Conservation (phyloP, 352 stramenopile genomes). For the Thraustotheca clavata region DNA sequence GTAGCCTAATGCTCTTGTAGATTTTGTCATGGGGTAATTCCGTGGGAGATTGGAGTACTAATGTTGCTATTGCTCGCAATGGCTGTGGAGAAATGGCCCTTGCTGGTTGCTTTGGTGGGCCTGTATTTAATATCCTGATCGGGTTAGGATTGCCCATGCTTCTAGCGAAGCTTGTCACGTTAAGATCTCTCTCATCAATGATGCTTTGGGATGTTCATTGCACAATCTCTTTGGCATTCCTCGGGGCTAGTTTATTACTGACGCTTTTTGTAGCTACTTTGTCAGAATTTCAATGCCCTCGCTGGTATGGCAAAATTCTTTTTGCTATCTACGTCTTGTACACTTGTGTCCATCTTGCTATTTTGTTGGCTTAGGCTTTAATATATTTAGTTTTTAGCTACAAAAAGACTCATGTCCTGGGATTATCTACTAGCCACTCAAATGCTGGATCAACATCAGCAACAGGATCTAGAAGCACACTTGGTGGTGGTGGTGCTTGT, state of each 20-base stretch:
- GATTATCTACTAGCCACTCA: conserved; percentile 15
- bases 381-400: neutral
- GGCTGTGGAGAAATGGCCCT: conserved; percentile 82
- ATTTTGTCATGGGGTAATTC: conserved; percentile 76
- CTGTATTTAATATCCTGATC: conserved; percentile 77
- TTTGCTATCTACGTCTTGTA: conserved; percentile 62
- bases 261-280: conserved; percentile 46
- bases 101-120: conserved; percentile 71
- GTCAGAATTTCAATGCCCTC: conserved; percentile 47
- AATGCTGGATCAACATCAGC: conserved; percentile 4
- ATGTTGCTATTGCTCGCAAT: conserved; percentile 70
- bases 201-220: conserved; percentile 57
- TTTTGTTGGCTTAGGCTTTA: conserved; percentile 34
- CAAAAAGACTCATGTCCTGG: neutral
- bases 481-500: neutral
- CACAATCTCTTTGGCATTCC: conserved; percentile 59
- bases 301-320: conserved; percentile 65
- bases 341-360: conserved; percentile 53
- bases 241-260: conserved; percentile 43
- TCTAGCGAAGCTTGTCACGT: conserved; percentile 34
- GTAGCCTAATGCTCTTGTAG: too few species aligned
- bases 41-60: conserved; percentile 70
- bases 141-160: conserved; percentile 71
- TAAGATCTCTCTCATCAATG: conserved; percentile 20
- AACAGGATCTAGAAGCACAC: neutral